Evolutionary conservation across 306 rosid species (phyloP).

Genomic region (Vachellia collinsii): DNA sequence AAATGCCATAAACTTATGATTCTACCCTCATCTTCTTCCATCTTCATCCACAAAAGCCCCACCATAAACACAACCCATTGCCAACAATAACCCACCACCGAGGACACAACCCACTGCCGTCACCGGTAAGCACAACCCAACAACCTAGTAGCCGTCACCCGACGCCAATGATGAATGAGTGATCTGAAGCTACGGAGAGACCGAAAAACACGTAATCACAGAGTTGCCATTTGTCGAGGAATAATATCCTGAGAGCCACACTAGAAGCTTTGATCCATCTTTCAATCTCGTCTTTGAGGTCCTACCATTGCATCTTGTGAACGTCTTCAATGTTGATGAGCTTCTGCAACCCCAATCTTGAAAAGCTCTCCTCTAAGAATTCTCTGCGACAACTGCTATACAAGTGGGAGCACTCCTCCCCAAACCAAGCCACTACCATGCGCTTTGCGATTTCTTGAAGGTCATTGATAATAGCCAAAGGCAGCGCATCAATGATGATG

Average conservation of each 20-base stretch:
- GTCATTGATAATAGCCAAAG: conserved; percentile 60
- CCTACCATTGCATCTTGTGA: conserved; percentile 66
- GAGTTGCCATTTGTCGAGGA: conserved; percentile 68
- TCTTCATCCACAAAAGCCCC: no score
- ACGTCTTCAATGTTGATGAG: conserved; percentile 72
- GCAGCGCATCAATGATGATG: conserved; percentile 64
- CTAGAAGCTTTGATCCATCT: conserved; percentile 68
- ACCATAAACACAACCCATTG: no score
- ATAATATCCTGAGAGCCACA: conserved; percentile 63
- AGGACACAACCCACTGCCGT: no score
- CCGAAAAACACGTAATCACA: conserved; percentile 69
- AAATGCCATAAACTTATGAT: no score
- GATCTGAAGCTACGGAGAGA: conserved; percentile 59
- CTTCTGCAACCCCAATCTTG: conserved; percentile 67
- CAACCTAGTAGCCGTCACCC: no score
- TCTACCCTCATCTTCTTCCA: no score
- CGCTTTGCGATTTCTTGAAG: conserved; percentile 78
- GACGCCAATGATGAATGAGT: conserved; percentile 38
- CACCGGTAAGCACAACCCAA: no score
- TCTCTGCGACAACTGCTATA: conserved; percentile 67
- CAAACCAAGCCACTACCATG: conserved; percentile 73
- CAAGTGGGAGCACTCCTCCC: conserved; percentile 70
- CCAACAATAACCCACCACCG: no score
- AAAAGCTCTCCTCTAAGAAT: conserved; percentile 68
- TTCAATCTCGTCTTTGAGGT: conserved; percentile 70